Percentiles rank a stretch among this genome's conserved stretches.
phyloP scores from a whole-genome alignment of 441 rosid species.

The Breynia disticha region DNA sequence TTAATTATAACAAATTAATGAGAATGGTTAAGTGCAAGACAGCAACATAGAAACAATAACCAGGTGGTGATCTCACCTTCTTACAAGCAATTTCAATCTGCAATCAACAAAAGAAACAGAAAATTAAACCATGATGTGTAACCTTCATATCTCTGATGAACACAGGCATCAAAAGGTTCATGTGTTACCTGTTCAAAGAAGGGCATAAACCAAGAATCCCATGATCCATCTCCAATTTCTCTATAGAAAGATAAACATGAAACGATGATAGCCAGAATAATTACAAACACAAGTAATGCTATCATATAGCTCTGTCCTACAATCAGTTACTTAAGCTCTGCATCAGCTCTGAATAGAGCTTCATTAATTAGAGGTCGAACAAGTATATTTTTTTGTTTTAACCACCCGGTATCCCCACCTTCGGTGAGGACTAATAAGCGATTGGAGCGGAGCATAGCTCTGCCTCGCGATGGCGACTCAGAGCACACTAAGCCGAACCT shows the following conservation, averaged over 20 bases:
- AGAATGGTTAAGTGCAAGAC: conserved; percentile 7
- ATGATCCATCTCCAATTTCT: conserved; percentile 77
- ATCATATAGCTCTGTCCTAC: no score
- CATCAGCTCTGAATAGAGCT: no score
- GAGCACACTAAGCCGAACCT: no score
- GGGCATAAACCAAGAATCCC: conserved; percentile 95
- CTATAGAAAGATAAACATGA: conserved; percentile 22
- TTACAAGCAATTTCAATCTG: conserved; percentile 76
- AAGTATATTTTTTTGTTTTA: no score
- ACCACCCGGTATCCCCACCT: no score
- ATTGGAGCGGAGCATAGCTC: no score
- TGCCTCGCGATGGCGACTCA: no score
- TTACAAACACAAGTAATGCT: neutral
- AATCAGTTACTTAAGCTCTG: no score
- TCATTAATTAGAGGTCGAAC: no score
- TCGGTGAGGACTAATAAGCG: no score
- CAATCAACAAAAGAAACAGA: conserved; percentile 23
- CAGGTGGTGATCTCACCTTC: conserved; percentile 40
- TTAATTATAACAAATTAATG: conserved; percentile 4
- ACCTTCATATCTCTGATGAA: neutral
- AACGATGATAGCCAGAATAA: neutral
- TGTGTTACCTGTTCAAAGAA: conserved; percentile 52
- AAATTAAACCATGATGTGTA: neutral
- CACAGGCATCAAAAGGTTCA: neutral
- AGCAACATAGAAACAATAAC: conserved; percentile 8